Evolutionary conservation across 345 rosid species (phyloP).

Genomic region (Hypericum perforatum): DNA sequence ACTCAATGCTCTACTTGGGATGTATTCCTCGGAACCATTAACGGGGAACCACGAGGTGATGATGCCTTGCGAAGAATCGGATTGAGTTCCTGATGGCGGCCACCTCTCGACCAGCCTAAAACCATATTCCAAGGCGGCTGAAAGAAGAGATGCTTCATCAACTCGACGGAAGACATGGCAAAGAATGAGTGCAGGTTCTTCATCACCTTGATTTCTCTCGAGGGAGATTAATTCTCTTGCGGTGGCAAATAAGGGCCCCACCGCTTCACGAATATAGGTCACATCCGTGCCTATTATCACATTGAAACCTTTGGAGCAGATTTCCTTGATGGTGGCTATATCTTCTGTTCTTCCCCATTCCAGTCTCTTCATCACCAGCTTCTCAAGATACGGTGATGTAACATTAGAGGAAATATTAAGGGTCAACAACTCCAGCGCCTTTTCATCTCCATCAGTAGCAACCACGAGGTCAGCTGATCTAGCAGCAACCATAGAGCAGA

Average conservation of each 20-base stretch:
- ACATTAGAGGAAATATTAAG: conserved; percentile 53
- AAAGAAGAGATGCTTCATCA: conserved; percentile 56
- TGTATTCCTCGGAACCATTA: conserved; percentile 15
- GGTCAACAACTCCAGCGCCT: conserved; percentile 45
- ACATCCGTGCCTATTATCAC: conserved; percentile 81
- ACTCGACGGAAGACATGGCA: conserved; percentile 71
- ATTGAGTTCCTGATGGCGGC: conserved; percentile 30
- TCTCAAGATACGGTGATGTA: conserved; percentile 27
- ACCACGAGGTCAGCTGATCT: conserved; percentile 51
- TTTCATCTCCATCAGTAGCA: conserved; percentile 68
- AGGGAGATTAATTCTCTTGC: conserved; percentile 53
- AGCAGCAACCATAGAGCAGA: conserved; percentile 82
- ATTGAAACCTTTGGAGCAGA: conserved; percentile 44
- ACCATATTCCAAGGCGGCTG: conserved; percentile 55
- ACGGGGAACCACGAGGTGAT: conserved; percentile 49
- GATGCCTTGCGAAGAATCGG: conserved; percentile 26
- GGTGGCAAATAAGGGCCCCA: conserved; percentile 56
- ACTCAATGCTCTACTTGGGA: conserved; percentile 53
- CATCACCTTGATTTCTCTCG: conserved; percentile 12
- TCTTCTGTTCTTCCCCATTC: conserved; percentile 71
- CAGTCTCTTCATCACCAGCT: conserved; percentile 39
- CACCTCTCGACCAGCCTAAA: conserved; percentile 64
- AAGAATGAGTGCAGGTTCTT: conserved; percentile 46
- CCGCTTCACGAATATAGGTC: conserved; percentile 59
- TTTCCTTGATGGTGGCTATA: conserved; percentile 37